Conservation (phyloP, 805 yeast genomes). For the Metschnikowia sp. region DNA sequence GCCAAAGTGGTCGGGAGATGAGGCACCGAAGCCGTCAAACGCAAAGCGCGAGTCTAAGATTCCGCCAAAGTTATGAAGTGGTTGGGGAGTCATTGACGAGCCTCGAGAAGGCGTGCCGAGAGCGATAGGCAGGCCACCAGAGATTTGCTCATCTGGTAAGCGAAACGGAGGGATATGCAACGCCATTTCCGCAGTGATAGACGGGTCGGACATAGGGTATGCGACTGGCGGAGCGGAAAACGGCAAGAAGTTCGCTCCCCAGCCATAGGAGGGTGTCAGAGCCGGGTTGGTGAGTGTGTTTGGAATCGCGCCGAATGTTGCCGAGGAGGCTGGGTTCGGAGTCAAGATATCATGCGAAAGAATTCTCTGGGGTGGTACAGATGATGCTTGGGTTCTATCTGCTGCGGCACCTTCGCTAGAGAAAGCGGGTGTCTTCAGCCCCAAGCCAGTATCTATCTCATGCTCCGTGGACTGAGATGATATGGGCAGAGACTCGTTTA, state of each 20-base stretch:
- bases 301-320: conserved; percentile 14
- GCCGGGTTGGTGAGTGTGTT: conserved; percentile 16
- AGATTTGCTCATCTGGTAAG: conserved; percentile 21
- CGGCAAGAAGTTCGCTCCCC: conserved; percentile 32
- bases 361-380: conserved; percentile 5
- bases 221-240: conserved; percentile 37
- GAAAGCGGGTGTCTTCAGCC: background rate
- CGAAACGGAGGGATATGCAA: conserved; percentile 25
- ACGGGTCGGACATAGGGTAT: conserved; percentile 17
- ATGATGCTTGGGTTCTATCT: background rate
- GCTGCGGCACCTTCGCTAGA: background rate
- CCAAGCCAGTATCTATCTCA: background rate
- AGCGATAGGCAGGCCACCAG: conserved; percentile 1
- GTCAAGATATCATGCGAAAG: conserved; percentile 26
- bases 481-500: conserved; percentile 11
- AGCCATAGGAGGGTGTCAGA: conserved; percentile 36
- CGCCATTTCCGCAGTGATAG: conserved; percentile 14
- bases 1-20: background rate
- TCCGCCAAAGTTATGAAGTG: conserved; percentile 22
- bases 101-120: background rate
- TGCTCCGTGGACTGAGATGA: background rate
- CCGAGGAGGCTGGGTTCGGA: conserved; percentile 23
- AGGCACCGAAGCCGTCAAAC: conserved; percentile 5
- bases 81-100: conserved; percentile 12
- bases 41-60: conserved; percentile 18